These are phyloP conservation scores for Leucaena leucocephala DNA, from an alignment of 306 rosid species.

Conservation along the genomic window DNA sequence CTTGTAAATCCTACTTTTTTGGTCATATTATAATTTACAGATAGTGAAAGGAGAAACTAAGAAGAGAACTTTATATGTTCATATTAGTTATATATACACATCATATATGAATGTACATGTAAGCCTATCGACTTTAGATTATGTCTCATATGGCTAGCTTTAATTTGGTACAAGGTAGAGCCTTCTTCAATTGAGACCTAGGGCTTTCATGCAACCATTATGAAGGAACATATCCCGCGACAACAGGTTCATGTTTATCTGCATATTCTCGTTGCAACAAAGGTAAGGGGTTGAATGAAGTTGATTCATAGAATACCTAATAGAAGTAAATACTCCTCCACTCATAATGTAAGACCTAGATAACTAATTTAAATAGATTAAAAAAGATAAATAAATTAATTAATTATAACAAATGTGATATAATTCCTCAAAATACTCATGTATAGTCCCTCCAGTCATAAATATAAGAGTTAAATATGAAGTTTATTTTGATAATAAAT, in stretches of 20 bases:
- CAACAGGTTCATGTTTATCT: slow-evolving; percentile 19
- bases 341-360: too few species aligned
- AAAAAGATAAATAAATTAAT: too few species aligned
- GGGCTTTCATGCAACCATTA: slow-evolving; percentile 21
- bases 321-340: not conserved
- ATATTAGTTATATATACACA: not conserved
- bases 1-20: slow-evolving; percentile 16
- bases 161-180: slow-evolving; percentile 22
- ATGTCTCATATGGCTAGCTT: slow-evolving; percentile 28
- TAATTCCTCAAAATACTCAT: too few species aligned
- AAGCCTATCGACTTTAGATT: slow-evolving; percentile 21
- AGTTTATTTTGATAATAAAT: too few species aligned
- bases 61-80: not conserved
- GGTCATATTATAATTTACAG: slow-evolving; percentile 3
- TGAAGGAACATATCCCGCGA: slow-evolving; percentile 7
- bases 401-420: too few species aligned
- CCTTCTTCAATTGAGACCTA: slow-evolving; percentile 25
- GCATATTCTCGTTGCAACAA: slow-evolving; percentile 31
- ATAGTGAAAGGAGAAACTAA: slow-evolving; percentile 7
- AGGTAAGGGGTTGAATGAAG: slow-evolving; percentile 28
- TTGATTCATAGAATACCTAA: not conserved
- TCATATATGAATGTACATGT: slow-evolving; percentile 9
- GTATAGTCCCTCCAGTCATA: too few species aligned
- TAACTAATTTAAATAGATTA: too few species aligned
- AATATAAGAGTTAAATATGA: too few species aligned